Base-by-base conservation (phyloP, 345 rosid species). In the Kernera saxatilis region DNA sequence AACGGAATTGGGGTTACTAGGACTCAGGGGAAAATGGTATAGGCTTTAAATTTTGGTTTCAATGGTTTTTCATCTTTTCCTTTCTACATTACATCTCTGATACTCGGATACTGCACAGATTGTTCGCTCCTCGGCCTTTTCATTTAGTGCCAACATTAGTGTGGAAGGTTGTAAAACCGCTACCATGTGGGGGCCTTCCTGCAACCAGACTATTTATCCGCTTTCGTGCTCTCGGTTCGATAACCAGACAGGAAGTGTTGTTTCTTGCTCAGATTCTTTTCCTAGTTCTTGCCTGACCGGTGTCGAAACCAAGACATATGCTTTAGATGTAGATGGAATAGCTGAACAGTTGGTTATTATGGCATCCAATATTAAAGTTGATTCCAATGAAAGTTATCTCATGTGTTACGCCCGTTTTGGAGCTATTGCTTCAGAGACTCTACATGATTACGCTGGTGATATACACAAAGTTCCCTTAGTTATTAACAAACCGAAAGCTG, bases 1-100 rank as follows among this genome's bases (percentile, higher is more conserved):
- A 93, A 93, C 23, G 98, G 98, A 37, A 72, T 89, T 74, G 98
- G 98, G 49, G 83, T 85, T 75, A 78, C 84, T 32, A 89, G 92
- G 77, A 81, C 98, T 36, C 97, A 89, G 51, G 89, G 88, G 51
- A 91, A 91, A 81, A 93, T 93, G 98, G 98, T 93, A 84, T 50
- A n/a, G 1, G 14, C 5, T 43, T 29, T 0, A 13, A 13, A 4
- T 8, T 36, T 52, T 37, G 25, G 21, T 50, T 50, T 3, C 8
- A 19, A 3, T 43, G 23, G 3, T 26, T 36, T 22, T 27, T 63
- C 7, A 18, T 27, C 7, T 32, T n/a, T 32, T 45, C 3, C 2
- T 69, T 19, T 52, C 27, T 52, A 21, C 44, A 22, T 68, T 44
- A 14, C 10, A 69, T 54, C 2, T 40, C 63, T 64, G 44, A 73